Conservation (phyloP, 2,329 filamentous ascomycete species). For the Monosporascus sp. region DNA sequence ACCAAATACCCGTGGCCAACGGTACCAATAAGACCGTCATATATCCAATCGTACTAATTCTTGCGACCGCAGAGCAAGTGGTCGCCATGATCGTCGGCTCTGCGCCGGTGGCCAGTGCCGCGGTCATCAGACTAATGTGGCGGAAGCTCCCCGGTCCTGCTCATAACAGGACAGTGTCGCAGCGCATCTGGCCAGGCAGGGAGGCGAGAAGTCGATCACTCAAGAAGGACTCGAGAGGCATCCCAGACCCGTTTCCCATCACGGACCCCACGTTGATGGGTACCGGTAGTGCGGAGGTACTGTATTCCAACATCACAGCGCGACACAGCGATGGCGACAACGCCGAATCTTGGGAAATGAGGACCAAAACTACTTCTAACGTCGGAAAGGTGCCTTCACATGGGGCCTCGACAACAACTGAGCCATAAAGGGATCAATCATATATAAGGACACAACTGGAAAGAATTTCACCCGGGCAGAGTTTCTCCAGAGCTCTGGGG, state of each 20-base stretch:
- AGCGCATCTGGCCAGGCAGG: conserved; percentile 11
- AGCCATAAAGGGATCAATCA: too few species aligned
- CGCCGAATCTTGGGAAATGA: conserved; percentile 1
- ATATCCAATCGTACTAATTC: conserved; percentile 15
- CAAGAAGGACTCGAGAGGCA: background rate
- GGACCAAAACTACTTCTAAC: background rate
- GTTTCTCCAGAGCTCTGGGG: too few species aligned
- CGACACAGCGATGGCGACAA: conserved; percentile 2
- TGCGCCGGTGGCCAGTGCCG: conserved; percentile 14
- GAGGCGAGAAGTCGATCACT: conserved; percentile 2
- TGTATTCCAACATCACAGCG: background rate
- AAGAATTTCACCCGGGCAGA: too few species aligned
- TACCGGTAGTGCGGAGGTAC: conserved; percentile 1
- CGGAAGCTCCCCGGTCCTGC: background rate
- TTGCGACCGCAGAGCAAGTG: conserved; percentile 17
- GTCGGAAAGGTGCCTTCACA: background rate
- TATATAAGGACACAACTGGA: too few species aligned
- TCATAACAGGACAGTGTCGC: conserved; percentile 4
- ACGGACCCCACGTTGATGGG: background rate
- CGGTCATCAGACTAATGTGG: conserved; percentile 10
- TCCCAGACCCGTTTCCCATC: conserved; percentile 5
- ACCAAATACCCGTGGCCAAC: conserved; percentile 13
- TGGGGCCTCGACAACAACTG: conserved; percentile 1
- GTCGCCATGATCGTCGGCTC: conserved; percentile 18
- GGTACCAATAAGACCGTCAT: conserved; percentile 16